phyloP scores from a whole-genome alignment of 441 rosid species.

The Adansonia rubrostipa region DNA sequence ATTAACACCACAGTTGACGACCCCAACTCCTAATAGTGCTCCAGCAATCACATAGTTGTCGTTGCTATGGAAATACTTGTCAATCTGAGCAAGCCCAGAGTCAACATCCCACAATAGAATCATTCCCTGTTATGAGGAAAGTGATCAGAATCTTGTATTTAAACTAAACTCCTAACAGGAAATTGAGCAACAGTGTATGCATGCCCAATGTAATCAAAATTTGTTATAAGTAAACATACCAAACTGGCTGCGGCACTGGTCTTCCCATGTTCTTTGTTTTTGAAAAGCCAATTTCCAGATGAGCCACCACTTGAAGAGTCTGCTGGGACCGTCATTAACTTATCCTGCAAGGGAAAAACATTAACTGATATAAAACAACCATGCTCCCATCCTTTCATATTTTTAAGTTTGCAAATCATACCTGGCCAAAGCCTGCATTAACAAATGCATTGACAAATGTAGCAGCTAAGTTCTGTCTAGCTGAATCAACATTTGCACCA shows the following conservation, averaged over 20 bases:
- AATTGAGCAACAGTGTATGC: neutral
- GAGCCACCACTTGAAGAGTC: slow-evolving; percentile 68
- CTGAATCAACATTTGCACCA: slow-evolving; percentile 81
- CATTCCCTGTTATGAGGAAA: slow-evolving; percentile 65
- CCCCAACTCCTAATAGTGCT: slow-evolving; percentile 89
- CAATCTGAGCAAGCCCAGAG: slow-evolving; percentile 81
- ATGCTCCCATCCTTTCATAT: slow-evolving; percentile 7
- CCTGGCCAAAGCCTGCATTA: slow-evolving; percentile 97
- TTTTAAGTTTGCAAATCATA: slow-evolving; percentile 31
- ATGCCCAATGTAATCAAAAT: slow-evolving; percentile 8
- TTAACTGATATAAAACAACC: slow-evolving; percentile 17
- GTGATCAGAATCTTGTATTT: slow-evolving; percentile 29
- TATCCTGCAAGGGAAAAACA: slow-evolving; percentile 61
- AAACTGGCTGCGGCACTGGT: slow-evolving; percentile 95
- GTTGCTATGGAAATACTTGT: slow-evolving; percentile 80
- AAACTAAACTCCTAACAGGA: slow-evolving; percentile 21
- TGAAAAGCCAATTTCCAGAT: slow-evolving; percentile 91
- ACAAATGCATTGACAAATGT: slow-evolving; percentile 97
- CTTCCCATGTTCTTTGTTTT: slow-evolving; percentile 92
- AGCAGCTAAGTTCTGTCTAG: slow-evolving; percentile 88
- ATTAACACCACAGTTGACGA: slow-evolving; percentile 77
- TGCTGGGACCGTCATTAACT: slow-evolving; percentile 76
- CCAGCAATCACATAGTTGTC: slow-evolving; percentile 85
- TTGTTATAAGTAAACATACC: slow-evolving; percentile 44
- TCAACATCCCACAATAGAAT: slow-evolving; percentile 93